phyloP scores from a whole-genome alignment of 2,329 filamentous ascomycete genomes.

The Corinectria fuckeliana region DNA sequence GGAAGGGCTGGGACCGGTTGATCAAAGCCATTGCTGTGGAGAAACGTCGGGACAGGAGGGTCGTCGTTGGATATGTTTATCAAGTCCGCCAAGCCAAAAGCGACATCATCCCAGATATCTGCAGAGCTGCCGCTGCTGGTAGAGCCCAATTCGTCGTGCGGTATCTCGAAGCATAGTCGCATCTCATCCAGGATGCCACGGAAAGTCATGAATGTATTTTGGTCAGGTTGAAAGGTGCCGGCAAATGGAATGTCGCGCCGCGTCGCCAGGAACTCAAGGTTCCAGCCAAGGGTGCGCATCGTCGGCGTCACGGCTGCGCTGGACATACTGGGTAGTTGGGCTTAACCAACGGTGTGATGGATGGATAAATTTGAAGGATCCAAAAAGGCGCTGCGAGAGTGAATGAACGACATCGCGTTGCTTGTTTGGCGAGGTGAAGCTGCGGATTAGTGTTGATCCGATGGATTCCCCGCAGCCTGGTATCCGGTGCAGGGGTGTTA shows the following conservation, averaged over 20 bases:
- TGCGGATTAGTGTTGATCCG: too few species aligned
- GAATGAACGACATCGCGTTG: too few species aligned
- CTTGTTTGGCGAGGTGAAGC: too few species aligned
- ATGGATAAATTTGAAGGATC: too few species aligned
- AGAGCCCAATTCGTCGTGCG: neutral
- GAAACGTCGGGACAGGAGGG: neutral
- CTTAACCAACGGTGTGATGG: too few species aligned
- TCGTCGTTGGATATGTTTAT: neutral
- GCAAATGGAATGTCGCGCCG: neutral
- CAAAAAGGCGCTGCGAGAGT: too few species aligned
- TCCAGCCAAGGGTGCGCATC: slow-evolving; percentile 1
- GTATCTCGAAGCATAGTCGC: slow-evolving; percentile 1
- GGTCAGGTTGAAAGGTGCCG: neutral
- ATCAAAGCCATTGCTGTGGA: neutral
- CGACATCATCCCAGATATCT: neutral
- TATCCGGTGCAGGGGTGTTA: too few species aligned
- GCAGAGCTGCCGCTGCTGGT: neutral
- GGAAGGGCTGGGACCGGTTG: slow-evolving; percentile 3
- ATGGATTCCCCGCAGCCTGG: too few species aligned
- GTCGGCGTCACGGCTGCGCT: too few species aligned
- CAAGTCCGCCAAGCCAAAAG: neutral
- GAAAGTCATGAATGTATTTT: neutral
- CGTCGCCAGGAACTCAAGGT: neutral
- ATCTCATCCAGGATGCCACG: slow-evolving; percentile 5
- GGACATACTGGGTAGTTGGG: too few species aligned